phyloP scores from a whole-genome alignment of 768 basidiomycete species.

The Cystoderma amianthinum region DNA sequence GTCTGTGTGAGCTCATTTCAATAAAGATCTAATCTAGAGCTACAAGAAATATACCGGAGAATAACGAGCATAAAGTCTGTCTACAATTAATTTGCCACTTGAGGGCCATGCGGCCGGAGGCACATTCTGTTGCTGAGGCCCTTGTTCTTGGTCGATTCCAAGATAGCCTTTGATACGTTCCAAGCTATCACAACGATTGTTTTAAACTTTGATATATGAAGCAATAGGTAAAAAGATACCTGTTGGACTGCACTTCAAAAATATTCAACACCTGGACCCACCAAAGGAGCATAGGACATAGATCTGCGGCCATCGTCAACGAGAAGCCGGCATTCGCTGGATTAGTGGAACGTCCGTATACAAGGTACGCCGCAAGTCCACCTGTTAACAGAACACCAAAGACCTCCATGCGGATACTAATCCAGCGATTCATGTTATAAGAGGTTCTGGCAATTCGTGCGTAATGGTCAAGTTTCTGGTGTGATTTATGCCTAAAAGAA shows the following conservation, averaged over 20 bases:
- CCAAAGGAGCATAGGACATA: constrained; percentile 3
- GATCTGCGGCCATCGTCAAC: constrained; percentile 46
- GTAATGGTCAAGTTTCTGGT: constrained; percentile 48
- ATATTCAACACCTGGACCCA: neutral
- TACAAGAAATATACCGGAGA: constrained; percentile 20
- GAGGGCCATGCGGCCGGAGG: constrained; percentile 62
- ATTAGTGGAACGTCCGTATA: constrained; percentile 12
- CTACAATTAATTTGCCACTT: constrained; percentile 41
- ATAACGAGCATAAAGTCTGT: constrained; percentile 46
- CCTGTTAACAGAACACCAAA: constrained; percentile 15
- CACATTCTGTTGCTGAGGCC: constrained; percentile 22
- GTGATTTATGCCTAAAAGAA: constrained; percentile 37
- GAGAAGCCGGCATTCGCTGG: constrained; percentile 46
- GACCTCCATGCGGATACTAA: constrained; percentile 46
- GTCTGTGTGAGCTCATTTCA: too few relatives aligned
- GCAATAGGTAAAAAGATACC: neutral
- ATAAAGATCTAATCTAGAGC: too few relatives aligned
- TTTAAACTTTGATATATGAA: neutral
- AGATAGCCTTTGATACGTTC: constrained; percentile 67
- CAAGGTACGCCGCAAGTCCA: constrained; percentile 1
- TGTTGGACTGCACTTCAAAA: constrained; percentile 4
- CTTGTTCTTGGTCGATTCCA: constrained; percentile 45
- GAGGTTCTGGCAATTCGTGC: constrained; percentile 36
- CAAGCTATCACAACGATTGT: constrained; percentile 13
- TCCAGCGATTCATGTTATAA: constrained; percentile 47